Base-by-base conservation (phyloP, 2,329 filamentous ascomycete genomes). In the Pseudonectria foliicola region DNA sequence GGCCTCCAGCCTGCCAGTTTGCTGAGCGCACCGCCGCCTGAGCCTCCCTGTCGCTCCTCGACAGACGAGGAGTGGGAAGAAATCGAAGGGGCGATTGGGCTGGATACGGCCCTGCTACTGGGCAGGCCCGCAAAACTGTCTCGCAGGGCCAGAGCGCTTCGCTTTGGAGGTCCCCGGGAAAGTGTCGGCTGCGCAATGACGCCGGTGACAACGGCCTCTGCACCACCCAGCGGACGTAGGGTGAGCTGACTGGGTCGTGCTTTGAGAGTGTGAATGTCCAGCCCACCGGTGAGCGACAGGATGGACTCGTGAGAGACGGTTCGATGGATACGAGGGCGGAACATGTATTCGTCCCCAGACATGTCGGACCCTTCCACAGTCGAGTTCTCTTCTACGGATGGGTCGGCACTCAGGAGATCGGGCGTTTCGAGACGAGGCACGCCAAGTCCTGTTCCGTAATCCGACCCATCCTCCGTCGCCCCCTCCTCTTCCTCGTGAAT, bases 251-350 rank as follows among this genome's bases (percentile, higher is more conserved):
- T 85, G 0, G 86, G 85, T 4, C 84, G 76, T 2, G 73, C 71
- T 50, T 82, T 80, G 4, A 93, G 69, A 0, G 84, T 88, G 56
- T 94, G 88, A 32, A 95, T 93, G 54, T 95, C 90, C 57, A 95
- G 81, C 3, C 88, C 88, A 4, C 87, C 88, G 0, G 81, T 77
- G 2, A 95, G 73, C 0, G 89, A 95, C 47, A 95, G 75, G 42
- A 95, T 80, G 13, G 86, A 94, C 56, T 95, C 89, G 49, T 94
- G 87, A 2, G 89, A 95, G 2, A 78, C 56, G 3, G 78, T 71
- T 23, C 82, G 80, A 27, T 77, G 82, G 4, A 89, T 60, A 2
- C 61, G 59, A 34, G 62, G 65, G 37, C 57, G 59, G 46, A 64
- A 61, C 47, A 52, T 58, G 43, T 44, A 57, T 34, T 60, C 61